A percentile compares a stretch with the other conserved stretches of the same genome.
These are phyloP conservation scores for Diplodia intermedia DNA, from an alignment of 2,329 filamentous ascomycete genomes.

Conservation along the genomic window DNA sequence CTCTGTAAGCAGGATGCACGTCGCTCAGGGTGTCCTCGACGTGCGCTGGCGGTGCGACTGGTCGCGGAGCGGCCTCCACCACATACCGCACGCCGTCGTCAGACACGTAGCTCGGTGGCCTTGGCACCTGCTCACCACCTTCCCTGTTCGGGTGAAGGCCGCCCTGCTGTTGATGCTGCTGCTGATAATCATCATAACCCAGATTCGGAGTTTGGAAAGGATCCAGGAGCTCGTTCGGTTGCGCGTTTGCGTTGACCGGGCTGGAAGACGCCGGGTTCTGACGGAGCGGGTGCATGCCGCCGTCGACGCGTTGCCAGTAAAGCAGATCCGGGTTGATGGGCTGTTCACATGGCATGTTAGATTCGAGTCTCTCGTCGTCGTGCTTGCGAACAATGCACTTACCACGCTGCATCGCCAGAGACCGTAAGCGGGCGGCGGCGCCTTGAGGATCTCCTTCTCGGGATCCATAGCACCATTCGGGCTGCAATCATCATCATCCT, in stretches of 20 bases:
- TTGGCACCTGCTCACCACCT: slow-evolving; percentile 36
- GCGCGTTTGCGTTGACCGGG: slow-evolving; percentile 1
- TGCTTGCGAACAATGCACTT: neutral
- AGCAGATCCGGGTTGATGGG: slow-evolving; percentile 81
- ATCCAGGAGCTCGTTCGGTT: slow-evolving; percentile 13
- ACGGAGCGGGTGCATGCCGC: slow-evolving; percentile 25
- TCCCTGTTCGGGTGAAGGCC: neutral
- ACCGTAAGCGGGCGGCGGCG: slow-evolving; percentile 82
- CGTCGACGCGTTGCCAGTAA: slow-evolving; percentile 73
- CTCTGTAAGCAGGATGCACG: slow-evolving; percentile 24
- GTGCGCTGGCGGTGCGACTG: neutral
- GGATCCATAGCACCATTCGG: slow-evolving; percentile 48
- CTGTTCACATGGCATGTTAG: slow-evolving; percentile 47
- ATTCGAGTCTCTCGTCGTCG: slow-evolving; percentile 14
- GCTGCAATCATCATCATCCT: neutral
- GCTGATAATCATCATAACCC: neutral
- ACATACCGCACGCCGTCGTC: slow-evolving; percentile 78
- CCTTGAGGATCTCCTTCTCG: slow-evolving; percentile 38
- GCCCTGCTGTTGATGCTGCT: neutral
- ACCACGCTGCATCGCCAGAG: slow-evolving; percentile 79
- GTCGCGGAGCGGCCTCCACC: slow-evolving; percentile 62
- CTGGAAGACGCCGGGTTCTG: slow-evolving; percentile 13
- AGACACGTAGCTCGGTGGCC: slow-evolving; percentile 78
- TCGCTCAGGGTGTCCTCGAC: slow-evolving; percentile 2
- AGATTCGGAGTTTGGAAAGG: slow-evolving; percentile 37